A percentile compares a stretch with the other conserved stretches of the same genome.
phyloP scores from a whole-genome alignment of 108 stramenopile species.

The Pseudonitzschia delicatissima region DNA sequence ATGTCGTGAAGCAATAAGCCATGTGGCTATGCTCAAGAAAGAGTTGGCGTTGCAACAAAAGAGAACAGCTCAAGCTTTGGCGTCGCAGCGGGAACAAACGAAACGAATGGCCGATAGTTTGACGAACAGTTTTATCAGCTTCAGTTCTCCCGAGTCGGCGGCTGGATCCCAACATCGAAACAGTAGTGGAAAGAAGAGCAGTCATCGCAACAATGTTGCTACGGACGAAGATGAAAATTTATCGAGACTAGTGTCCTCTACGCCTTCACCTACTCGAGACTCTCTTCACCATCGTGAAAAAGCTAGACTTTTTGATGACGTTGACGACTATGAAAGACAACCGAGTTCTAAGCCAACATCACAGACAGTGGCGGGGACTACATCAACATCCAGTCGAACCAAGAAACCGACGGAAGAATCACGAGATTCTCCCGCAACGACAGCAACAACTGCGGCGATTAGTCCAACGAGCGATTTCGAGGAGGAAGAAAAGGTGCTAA shows the following conservation, averaged over 20 bases:
- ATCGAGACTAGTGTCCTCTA: neutral
- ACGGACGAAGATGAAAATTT: conserved; percentile 4
- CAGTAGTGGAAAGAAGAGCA: neutral
- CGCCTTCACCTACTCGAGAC: conserved; percentile 13
- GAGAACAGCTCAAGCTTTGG: conserved; percentile 39
- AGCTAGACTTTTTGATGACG: too few relatives aligned
- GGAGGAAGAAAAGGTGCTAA: neutral
- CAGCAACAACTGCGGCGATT: neutral
- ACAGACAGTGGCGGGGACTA: neutral
- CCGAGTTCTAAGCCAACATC: neutral
- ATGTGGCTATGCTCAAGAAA: conserved; percentile 62
- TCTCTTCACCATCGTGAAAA: neutral
- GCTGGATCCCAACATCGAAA: neutral
- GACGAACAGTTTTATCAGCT: conserved; percentile 12
- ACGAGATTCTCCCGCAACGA: conserved; percentile 8
- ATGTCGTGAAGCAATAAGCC: conserved; percentile 69
- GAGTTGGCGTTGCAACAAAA: conserved; percentile 62
- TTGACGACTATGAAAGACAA: neutral
- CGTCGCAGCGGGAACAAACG: conserved; percentile 38
- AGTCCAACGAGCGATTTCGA: neutral
- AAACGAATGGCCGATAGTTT: conserved; percentile 28
- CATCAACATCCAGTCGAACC: neutral
- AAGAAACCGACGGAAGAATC: neutral
- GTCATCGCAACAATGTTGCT: neutral
- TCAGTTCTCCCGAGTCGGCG: conserved; percentile 1